These are phyloP conservation scores for Exophiala sp. DNA, from an alignment of 2,329 filamentous ascomycete species.

Conservation along the genomic window DNA sequence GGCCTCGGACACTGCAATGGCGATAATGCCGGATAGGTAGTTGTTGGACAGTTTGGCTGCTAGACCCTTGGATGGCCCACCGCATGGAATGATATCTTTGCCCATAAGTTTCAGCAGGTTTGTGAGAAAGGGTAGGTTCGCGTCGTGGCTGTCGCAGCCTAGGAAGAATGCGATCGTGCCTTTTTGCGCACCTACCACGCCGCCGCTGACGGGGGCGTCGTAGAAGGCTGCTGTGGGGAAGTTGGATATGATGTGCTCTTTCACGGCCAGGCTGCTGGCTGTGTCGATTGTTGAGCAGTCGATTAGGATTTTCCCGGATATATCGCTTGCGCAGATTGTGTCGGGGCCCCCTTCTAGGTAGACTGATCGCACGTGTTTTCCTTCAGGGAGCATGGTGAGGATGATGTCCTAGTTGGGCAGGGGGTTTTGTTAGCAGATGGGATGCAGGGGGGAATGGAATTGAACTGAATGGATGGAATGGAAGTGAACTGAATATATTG, in stretches of 20 bases:
- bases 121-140: constrained; percentile 41
- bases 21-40: constrained; percentile 54
- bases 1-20: constrained; percentile 53
- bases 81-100: constrained; percentile 48
- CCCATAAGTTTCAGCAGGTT: constrained; percentile 50
- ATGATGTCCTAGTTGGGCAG: constrained; percentile 31
- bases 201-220: constrained; percentile 50
- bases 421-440: constrained; percentile 5
- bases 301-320: constrained; percentile 46
- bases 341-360: constrained; percentile 44
- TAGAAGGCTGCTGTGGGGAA: constrained; percentile 42
- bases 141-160: constrained; percentile 43
- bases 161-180: constrained; percentile 53
- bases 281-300: constrained; percentile 55
- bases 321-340: constrained; percentile 35
- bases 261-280: constrained; percentile 34
- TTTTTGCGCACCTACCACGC: constrained; percentile 47
- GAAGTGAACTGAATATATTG: not conserved
- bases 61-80: constrained; percentile 51
- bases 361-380: constrained; percentile 34
- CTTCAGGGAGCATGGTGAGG: constrained; percentile 36
- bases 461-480: too few relatives aligned
- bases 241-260: constrained; percentile 18
- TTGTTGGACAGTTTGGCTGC: constrained; percentile 58
- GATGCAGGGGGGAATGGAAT: too few relatives aligned